Evolutionary conservation across 345 rosid species (phyloP).

Genomic region (Brassica napus): DNA sequence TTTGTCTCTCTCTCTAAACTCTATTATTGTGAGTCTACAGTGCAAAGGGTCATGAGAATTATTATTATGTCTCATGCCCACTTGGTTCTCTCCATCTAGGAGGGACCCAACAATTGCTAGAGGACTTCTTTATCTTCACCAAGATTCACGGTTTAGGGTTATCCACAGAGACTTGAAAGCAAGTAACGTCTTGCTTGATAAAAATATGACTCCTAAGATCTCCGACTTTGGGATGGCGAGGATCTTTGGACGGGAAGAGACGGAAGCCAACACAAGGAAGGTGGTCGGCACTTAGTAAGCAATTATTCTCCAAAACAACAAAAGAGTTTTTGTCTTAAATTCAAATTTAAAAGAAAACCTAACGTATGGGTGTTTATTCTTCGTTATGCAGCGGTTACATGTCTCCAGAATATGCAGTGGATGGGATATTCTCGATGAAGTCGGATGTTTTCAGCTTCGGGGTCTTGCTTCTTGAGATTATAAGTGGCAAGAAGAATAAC

Average conservation of each 20-base stretch:
- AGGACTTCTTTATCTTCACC: conserved; percentile 1
- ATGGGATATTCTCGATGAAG: neutral
- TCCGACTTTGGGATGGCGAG: neutral
- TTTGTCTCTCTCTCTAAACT: no score
- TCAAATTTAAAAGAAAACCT: neutral
- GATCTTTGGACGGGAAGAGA: neutral
- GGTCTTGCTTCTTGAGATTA: neutral
- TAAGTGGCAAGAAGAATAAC: neutral
- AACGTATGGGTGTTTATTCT: neutral
- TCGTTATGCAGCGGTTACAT: neutral
- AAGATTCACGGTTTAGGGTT: neutral
- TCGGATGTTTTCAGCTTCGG: neutral
- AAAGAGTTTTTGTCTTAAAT: neutral
- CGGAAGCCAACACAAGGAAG: neutral
- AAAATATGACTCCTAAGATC: neutral
- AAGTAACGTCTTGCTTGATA: neutral
- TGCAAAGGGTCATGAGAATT: no score
- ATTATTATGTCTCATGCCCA: no score
- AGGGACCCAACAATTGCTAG: no score
- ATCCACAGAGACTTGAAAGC: neutral
- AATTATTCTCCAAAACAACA: neutral
- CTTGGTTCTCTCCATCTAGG: no score
- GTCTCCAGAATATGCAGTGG: neutral
- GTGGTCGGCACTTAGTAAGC: neutral
- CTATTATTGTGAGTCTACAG: no score